These are phyloP conservation scores for Polytrichum commune DNA, from an alignment of 225 moss, liverwort and hornwort species.

Conservation along the genomic window DNA sequence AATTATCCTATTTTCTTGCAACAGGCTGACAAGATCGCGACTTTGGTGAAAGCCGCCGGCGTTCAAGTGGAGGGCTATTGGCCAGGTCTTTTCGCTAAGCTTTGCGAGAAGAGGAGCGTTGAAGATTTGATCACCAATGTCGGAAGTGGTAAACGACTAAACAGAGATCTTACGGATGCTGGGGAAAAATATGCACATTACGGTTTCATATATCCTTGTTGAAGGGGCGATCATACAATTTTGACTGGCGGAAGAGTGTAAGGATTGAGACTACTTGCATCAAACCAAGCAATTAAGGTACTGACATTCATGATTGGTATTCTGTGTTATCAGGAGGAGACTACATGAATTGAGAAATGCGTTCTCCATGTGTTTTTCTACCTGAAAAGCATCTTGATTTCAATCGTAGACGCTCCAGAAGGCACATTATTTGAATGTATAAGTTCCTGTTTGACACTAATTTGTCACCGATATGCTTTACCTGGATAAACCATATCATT, in stretches of 20 bases:
- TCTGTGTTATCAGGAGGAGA: constrained; percentile 49
- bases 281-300: not conserved
- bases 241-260: not conserved
- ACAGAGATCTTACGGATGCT: not conserved
- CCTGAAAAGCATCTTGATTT: too few species aligned
- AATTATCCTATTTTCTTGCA: not conserved
- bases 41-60: constrained; percentile 63
- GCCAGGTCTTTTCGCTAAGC: constrained; percentile 76
- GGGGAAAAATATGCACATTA: too few species aligned
- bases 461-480: too few species aligned
- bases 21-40: constrained; percentile 71
- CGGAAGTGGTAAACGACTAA: constrained; percentile 50
- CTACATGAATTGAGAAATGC: too few species aligned
- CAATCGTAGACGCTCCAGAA: too few species aligned
- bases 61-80: constrained; percentile 70
- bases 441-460: too few species aligned
- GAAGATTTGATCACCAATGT: constrained; percentile 84
- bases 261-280: not conserved
- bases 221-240: not conserved
- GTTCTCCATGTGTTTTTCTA: too few species aligned
- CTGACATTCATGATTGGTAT: not conserved
- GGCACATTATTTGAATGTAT: too few species aligned
- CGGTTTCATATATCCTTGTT: not conserved
- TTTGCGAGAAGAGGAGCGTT: constrained; percentile 71
- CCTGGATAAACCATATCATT: too few species aligned